Conservation (phyloP, 2,329 filamentous ascomycete species). For the Arthrobotrys megalospora region DNA sequence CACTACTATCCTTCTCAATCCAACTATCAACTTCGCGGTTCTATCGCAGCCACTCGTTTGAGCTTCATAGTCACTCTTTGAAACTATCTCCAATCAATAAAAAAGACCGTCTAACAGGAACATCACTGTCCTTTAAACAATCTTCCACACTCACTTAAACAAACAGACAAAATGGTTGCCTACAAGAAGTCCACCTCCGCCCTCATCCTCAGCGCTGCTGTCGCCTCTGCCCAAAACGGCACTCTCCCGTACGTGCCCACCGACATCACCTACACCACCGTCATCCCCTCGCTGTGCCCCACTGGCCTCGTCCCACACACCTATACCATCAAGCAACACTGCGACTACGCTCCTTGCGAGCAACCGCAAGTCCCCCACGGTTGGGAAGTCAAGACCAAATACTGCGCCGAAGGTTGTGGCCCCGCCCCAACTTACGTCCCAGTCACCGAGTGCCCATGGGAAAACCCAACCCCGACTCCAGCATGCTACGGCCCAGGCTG, state of each 20-base stretch:
- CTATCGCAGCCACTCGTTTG: constrained; percentile 52
- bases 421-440: constrained; percentile 66
- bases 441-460: constrained; percentile 69
- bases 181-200: constrained; percentile 56
- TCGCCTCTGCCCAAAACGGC: constrained; percentile 46
- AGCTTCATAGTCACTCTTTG: constrained; percentile 58
- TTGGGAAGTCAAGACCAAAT: constrained; percentile 57
- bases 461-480: constrained; percentile 68
- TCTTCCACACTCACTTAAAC: constrained; percentile 6
- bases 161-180: constrained; percentile 56
- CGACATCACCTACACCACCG: constrained; percentile 56
- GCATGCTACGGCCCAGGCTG: constrained; percentile 36
- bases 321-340: constrained; percentile 58
- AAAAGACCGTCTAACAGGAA: constrained; percentile 10
- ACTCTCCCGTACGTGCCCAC: constrained; percentile 22
- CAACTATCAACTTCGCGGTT: constrained; percentile 27
- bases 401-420: constrained; percentile 60
- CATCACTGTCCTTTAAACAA: constrained; percentile 1
- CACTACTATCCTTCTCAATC: constrained; percentile 8
- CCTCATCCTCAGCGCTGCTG: constrained; percentile 41
- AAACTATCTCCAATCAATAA: constrained; percentile 15
- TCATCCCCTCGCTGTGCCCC: constrained; percentile 55
- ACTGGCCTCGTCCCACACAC: constrained; percentile 50
- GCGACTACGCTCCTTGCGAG: constrained; percentile 33
- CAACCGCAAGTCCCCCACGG: constrained; percentile 47